Conservation (phyloP, 306 rosid genomes). For the Luffa aegyptiaca region DNA sequence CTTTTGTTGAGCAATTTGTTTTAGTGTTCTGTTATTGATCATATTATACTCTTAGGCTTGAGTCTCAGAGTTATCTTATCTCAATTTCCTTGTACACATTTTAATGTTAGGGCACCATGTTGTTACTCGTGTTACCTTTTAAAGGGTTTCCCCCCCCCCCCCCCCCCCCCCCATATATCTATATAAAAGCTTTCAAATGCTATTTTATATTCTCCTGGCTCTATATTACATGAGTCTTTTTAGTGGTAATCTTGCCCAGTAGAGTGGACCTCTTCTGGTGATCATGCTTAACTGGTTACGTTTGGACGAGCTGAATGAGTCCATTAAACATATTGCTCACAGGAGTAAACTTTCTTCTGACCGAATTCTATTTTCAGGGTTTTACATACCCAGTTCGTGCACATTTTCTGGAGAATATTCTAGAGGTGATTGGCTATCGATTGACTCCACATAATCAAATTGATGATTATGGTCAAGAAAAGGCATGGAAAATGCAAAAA, state of each 20-base stretch:
- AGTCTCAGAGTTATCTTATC: neutral
- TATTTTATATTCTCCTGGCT: neutral
- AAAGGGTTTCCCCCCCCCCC: neutral
- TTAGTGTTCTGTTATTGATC: neutral
- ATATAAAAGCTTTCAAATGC: neutral
- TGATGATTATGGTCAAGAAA: conserved; percentile 59
- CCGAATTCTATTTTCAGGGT: conserved; percentile 26
- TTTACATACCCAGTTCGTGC: conserved; percentile 45
- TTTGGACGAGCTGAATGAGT: neutral
- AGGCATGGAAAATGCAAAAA: conserved; percentile 47
- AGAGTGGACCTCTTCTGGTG: neutral
- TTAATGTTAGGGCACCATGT: neutral
- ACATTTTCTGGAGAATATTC: conserved; percentile 41
- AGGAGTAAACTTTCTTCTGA: neutral
- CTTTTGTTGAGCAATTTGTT: neutral
- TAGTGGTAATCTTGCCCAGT: neutral
- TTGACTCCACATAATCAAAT: conserved; percentile 39
- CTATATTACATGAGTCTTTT: neutral
- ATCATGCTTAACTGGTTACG: neutral
- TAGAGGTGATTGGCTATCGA: conserved; percentile 41
- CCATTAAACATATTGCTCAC: neutral
- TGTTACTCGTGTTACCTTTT: neutral
- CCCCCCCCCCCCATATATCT: too few species aligned
- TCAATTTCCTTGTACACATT: neutral
- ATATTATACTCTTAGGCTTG: neutral